Evolutionary conservation across 768 basidiomycete genomes (phyloP), one percentile per base, ranked within the genome.

Genomic region (Psilocybe sp.): DNA sequence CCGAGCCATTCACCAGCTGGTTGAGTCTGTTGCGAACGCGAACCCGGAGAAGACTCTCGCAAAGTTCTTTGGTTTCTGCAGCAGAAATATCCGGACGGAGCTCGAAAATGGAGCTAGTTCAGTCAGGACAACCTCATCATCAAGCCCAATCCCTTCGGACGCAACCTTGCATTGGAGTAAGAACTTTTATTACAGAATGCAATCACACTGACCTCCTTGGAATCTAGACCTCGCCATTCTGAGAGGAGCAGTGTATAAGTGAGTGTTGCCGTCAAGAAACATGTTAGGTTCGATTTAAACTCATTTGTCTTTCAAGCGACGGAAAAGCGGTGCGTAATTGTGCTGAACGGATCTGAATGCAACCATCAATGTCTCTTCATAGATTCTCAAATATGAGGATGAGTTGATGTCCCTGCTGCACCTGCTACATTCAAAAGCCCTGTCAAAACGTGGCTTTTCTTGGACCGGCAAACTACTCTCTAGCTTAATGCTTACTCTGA

Each of bases 91-190:
- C 56, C 69, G 75, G 9, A 70, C 69, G 2, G 93, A 97, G 63
- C 74, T 95, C 11, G 91, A 93, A 55, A 84, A 86, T 57, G 93
- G 93, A 4, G 92, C 93, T 7, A 86, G 84, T 60, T 87, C 82
- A 49, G 72, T 78, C 57, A 78, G 77, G 64, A 85, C 86, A 13
- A 92, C 89, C 1, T 85, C 86, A 2, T 72, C 78, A 31, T 82
- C 85, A 3, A 75, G 76, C 1, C 82, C 86, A 1, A 68, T 89
- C 36, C 84, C 88, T 2, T 86, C 88, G 1, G 91, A 93, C 64
- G 88, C 88, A 3, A 91, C 90, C 14, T 72, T 96, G 44, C 91
- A 94, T 59, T 92, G 90, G 87, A 90, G 87, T 89, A 66, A 48
- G 83, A 23, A 14, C 65, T 49, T 18, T 5, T 40, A 44, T 64